Base-by-base conservation (phyloP, 2,329 filamentous ascomycete species). In the Trichoderma harzianum region DNA sequence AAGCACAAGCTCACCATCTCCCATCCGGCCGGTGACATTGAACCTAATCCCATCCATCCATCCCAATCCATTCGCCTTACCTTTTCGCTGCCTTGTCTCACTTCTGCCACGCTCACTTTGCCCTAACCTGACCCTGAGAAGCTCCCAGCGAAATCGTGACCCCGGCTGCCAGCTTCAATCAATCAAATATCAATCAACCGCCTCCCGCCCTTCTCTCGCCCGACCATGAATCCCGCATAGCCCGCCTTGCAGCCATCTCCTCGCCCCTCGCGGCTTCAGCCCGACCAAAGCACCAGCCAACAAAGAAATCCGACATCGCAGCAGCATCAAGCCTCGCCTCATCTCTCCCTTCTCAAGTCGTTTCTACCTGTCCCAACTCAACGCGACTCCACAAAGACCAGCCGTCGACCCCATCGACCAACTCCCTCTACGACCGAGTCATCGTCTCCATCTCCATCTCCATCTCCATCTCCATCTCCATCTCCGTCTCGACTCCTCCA, bases 161-260 rank as follows among this genome's bases (percentile, higher is more conserved):
- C 57, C 57, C 66, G 66, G 57, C 57, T 69, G 65, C 34, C 26
- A 24, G 53, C 34, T 8, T 28, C 53, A 32, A 16, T 32, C 66
- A 57, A 30, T 8, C 10, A 30, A 30, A 67, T 67, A 67, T 67
- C 64, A 57, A 57, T 67, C 64, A 16, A 12, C 32, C 43, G 43
- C 28, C 14, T 26, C 30, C 47, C 63, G 62, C 62, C 62, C 26
- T 34, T 11, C 21, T 60, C 39, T 14, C 47, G 26, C 32, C 60
- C 60, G 43, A 70, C 51, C 60, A 70, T 70, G 68, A 64, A 55
- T 57, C 16, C 68, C 32, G 58, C 68, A 55, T 70, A 70, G 68
- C 64, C 39, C 39, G 57, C 30, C 47, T 55, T 26, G 43, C 58
- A 70, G 60, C 18, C 18, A 43, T n/a, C 39, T 26, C 26, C n/a